Conservation (phyloP, 2,329 filamentous ascomycete genomes). For the Fusarium abutilonis region DNA sequence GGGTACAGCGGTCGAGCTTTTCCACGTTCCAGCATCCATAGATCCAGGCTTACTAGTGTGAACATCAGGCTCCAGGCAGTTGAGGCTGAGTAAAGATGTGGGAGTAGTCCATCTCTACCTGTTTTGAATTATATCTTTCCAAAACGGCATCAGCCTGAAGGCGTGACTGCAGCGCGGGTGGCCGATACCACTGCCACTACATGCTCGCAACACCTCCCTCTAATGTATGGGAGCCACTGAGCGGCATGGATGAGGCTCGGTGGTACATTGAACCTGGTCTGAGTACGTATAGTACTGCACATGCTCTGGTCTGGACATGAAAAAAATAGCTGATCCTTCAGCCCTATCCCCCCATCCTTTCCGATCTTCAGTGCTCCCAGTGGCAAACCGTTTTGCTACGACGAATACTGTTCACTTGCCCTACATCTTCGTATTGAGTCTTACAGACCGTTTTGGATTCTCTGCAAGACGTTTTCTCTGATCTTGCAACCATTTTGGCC, state of each 20-base stretch:
- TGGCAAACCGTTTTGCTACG: conserved; percentile 24
- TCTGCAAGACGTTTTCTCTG: conserved; percentile 8
- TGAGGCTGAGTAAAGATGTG: conserved; percentile 32
- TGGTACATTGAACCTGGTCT: conserved; percentile 1
- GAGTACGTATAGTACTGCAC: conserved; percentile 11
- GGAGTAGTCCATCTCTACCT: conserved; percentile 15
- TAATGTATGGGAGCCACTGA: conserved; percentile 3
- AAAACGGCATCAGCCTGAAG: conserved; percentile 18
- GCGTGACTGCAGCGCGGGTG: conserved; percentile 14
- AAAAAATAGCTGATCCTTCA: conserved; percentile 40
- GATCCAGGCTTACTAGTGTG: conserved; percentile 2
- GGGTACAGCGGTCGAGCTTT: conserved; percentile 9
- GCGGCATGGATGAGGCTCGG: conserved; percentile 17
- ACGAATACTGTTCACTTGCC: conserved; percentile 11
- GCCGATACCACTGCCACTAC: conserved; percentile 16
- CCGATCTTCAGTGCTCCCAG: conserved; percentile 15
- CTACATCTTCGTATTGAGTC: conserved; percentile 12
- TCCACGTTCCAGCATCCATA: conserved; percentile 2
- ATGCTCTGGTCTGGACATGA: background rate
- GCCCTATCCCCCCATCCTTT: conserved; percentile 33
- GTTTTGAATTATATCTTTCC: conserved; percentile 7
- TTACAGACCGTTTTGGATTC: conserved; percentile 23
- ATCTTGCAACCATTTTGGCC: conserved; percentile 5
- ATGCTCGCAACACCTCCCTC: conserved; percentile 21
- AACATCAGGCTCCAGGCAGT: conserved; percentile 12